Evolutionary conservation across 139 green algal genomes (phyloP).

Genomic region (Eudorina sp.): DNA sequence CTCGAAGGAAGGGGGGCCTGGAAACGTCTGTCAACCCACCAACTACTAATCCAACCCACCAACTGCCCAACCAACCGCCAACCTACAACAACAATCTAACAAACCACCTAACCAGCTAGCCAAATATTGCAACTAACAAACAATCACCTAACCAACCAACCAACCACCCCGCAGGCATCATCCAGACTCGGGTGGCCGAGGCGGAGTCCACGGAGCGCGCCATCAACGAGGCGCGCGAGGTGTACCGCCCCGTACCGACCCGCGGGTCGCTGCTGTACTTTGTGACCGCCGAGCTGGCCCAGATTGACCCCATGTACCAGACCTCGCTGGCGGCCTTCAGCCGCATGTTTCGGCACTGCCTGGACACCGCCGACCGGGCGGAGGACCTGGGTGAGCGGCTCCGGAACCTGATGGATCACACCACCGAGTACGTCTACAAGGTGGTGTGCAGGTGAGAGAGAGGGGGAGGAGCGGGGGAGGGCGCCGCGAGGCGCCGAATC

Average conservation of each 20-base stretch:
- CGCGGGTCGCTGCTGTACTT: slow-evolving; percentile 86
- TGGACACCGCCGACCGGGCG: slow-evolving; percentile 65
- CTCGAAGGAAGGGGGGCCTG: not conserved
- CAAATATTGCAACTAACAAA: too few relatives aligned
- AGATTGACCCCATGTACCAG: slow-evolving; percentile 88
- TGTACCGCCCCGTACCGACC: slow-evolving; percentile 80
- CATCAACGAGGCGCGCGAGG: slow-evolving; percentile 85
- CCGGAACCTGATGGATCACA: slow-evolving; percentile 69
- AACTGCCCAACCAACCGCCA: too few relatives aligned
- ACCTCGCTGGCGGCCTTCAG: slow-evolving; percentile 77
- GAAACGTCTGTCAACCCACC: too few relatives aligned
- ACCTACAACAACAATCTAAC: too few relatives aligned
- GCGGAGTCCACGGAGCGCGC: slow-evolving; percentile 84
- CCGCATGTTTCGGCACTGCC: slow-evolving; percentile 81
- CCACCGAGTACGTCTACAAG: slow-evolving; percentile 78
- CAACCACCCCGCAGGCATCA: slow-evolving; percentile 45
- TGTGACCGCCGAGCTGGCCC: slow-evolving; percentile 80
- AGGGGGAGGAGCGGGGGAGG: not conserved
- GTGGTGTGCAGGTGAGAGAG: slow-evolving; percentile 65
- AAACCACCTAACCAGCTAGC: too few relatives aligned
- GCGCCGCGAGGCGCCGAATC: too few relatives aligned
- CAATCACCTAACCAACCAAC: too few relatives aligned
- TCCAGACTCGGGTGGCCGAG: slow-evolving; percentile 75
- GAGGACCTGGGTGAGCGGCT: slow-evolving; percentile 70
- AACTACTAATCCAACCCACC: too few relatives aligned